Conservation (phyloP, 768 basidiomycete species). For the Imleria badia region DNA sequence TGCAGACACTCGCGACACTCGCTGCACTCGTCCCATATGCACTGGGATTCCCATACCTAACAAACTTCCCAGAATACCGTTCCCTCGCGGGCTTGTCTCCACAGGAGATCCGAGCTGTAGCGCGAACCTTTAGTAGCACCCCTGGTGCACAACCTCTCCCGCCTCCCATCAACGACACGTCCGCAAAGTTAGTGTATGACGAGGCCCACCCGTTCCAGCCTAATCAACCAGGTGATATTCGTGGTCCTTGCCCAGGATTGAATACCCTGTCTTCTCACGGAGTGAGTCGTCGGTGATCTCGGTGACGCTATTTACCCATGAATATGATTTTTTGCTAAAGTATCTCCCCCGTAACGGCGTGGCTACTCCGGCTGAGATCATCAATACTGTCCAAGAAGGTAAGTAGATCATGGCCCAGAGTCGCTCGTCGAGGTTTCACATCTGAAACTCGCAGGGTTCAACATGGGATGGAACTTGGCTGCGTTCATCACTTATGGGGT, state of each 20-base stretch:
- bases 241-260: slow-evolving; percentile 27
- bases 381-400: slow-evolving; percentile 26
- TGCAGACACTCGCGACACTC: slow-evolving; percentile 5
- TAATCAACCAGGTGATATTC: slow-evolving; percentile 20
- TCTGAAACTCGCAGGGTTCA: slow-evolving; percentile 14
- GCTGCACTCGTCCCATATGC: slow-evolving; percentile 4
- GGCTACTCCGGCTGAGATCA: slow-evolving; percentile 23
- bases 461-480: slow-evolving; percentile 25
- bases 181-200: slow-evolving; percentile 24
- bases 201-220: slow-evolving; percentile 15
- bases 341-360: slow-evolving; percentile 21
- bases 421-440: not conserved
- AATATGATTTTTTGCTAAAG: slow-evolving; percentile 1
- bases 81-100: slow-evolving; percentile 22
- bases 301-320: not conserved
- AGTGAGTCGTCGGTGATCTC: slow-evolving; percentile 9
- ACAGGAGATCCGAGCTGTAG: slow-evolving; percentile 15
- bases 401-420: not conserved
- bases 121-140: slow-evolving; percentile 11
- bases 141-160: slow-evolving; percentile 26
- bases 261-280: slow-evolving; percentile 29
- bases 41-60: slow-evolving; percentile 14
- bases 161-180: slow-evolving; percentile 22
- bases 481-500: slow-evolving; percentile 24
- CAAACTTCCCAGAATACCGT: slow-evolving; percentile 19